Percentiles rank a stretch among this genome's conserved stretches.
Evolutionary conservation across 108 stramenopile species (phyloP).

Genomic region (Schizochytrium sp.): DNA sequence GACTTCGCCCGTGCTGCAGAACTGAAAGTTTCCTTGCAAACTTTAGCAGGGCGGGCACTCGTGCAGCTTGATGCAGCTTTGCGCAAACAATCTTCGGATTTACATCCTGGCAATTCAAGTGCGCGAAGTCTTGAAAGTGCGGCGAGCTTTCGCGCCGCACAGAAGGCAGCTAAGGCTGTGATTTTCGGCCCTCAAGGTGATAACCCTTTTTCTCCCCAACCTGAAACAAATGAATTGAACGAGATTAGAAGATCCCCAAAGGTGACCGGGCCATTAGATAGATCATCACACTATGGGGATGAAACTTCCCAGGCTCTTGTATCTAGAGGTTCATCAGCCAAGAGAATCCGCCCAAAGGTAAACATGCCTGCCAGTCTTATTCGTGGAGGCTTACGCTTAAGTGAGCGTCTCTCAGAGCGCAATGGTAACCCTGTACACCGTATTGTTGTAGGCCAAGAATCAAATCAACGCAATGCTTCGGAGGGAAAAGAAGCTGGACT

Average conservation of each 20-base stretch:
- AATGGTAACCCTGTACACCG: no score
- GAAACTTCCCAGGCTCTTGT: no score
- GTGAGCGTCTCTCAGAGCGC: not conserved
- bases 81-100: not conserved
- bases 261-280: not conserved
- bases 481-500: no score
- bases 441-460: no score
- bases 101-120: not conserved
- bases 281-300: no score
- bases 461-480: no score
- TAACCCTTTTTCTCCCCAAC: not conserved
- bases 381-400: not conserved
- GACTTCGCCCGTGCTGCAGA: slow-evolving; percentile 46
- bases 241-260: not conserved
- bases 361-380: not conserved
- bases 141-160: slow-evolving; percentile 25
- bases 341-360: not conserved
- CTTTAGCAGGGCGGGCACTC: not conserved
- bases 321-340: not conserved
- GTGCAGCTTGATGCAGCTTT: not conserved
- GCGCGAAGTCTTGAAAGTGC: not conserved
- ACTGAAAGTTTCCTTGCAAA: slow-evolving; percentile 15
- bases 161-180: not conserved
- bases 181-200: not conserved
- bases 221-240: not conserved